Evolutionary conservation across 1,139 yeast genomes (phyloP).

Genomic region (Meyerozyma guilliermondii): DNA sequence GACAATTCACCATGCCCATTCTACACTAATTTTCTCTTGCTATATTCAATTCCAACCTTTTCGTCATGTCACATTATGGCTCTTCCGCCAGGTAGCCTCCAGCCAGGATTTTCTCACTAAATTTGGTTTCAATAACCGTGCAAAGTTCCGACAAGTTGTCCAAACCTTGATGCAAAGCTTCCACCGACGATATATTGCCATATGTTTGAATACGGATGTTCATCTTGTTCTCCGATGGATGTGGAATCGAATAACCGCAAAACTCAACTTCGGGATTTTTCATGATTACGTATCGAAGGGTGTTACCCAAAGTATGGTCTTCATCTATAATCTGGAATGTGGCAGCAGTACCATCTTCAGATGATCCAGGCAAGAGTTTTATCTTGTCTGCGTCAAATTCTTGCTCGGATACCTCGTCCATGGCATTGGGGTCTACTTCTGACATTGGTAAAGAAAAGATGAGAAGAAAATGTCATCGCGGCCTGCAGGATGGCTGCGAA

Average conservation of each 20-base stretch:
- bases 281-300: conserved; percentile 90
- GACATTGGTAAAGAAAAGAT: conserved; percentile 1
- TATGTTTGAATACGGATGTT: conserved; percentile 93
- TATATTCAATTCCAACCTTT: not conserved
- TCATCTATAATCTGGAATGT: conserved; percentile 90
- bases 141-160: conserved; percentile 83
- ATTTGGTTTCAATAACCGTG: conserved; percentile 73
- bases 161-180: conserved; percentile 89
- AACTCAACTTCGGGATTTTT: conserved; percentile 97
- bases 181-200: conserved; percentile 82
- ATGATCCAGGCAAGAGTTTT: conserved; percentile 75
- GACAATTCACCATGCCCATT: no score
- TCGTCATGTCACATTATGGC: no score
- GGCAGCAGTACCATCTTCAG: conserved; percentile 93
- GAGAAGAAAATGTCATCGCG: not conserved
- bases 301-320: conserved; percentile 94
- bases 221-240: conserved; percentile 89
- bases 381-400: conserved; percentile 49
- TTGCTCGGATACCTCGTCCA: conserved; percentile 25
- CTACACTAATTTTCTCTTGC: no score
- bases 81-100: conserved; percentile 28
- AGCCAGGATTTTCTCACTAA: conserved; percentile 56
- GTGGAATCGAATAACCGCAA: conserved; percentile 98
- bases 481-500: conserved; percentile 1
- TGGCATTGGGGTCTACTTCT: conserved; percentile 11